Evolutionary conservation across 2,329 filamentous ascomycete genomes (phyloP).

Genomic region (Paracoccidioides lutzii): DNA sequence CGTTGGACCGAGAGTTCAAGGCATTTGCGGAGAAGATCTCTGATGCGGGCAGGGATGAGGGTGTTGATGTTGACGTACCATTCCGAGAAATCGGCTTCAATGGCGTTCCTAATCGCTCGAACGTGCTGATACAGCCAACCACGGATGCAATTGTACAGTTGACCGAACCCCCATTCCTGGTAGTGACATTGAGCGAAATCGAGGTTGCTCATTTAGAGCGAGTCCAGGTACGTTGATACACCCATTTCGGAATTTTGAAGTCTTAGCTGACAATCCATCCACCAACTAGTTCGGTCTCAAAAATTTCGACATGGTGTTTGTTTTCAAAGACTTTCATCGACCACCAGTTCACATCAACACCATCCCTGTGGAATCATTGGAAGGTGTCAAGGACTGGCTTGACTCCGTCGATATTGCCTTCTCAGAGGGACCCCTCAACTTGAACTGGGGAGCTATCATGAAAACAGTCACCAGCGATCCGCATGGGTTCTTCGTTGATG

Average conservation of each 20-base stretch:
- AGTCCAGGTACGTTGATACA: conserved; percentile 44
- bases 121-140: conserved; percentile 88
- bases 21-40: conserved; percentile 95
- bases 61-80: conserved; percentile 87
- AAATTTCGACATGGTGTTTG: conserved; percentile 97
- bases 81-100: conserved; percentile 94
- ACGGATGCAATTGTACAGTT: conserved; percentile 96
- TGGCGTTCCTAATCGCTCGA: conserved; percentile 89
- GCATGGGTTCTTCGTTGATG: conserved; percentile 87
- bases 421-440: conserved; percentile 86
- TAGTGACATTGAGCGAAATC: conserved; percentile 87
- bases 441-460: conserved; percentile 99
- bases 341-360: conserved; percentile 91
- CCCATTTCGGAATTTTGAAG: conserved; percentile 2
- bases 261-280: conserved; percentile 16
- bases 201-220: conserved; percentile 93
- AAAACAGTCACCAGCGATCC: conserved; percentile 93
- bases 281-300: conserved; percentile 70
- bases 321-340: conserved; percentile 95
- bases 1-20: conserved; percentile 91
- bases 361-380: conserved; percentile 87
- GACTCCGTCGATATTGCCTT: conserved; percentile 92
- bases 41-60: conserved; percentile 82
- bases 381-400: conserved; percentile 94
- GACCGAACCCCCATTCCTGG: conserved; percentile 92